phyloP scores from a whole-genome alignment of 192 early-diverging fungal species.

The Kappamyces sp. region DNA sequence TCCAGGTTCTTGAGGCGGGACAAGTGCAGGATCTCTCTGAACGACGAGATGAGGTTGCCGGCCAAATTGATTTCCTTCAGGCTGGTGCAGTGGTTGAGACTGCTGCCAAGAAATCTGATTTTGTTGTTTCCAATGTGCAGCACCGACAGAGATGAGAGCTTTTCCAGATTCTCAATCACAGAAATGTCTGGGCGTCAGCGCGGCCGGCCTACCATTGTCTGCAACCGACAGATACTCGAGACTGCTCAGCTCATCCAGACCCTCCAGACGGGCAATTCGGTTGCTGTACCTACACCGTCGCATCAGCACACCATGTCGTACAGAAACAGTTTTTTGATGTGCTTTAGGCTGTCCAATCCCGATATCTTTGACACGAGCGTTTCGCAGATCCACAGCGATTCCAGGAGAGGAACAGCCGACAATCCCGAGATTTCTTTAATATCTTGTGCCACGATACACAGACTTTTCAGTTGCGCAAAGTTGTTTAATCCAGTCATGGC shows the following conservation, averaged over 20 bases:
- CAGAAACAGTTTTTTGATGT: constrained; percentile 46
- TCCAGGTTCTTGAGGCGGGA: constrained; percentile 38
- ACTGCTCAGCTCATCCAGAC: constrained; percentile 34
- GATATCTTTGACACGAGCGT: constrained; percentile 35
- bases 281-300: constrained; percentile 39
- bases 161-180: constrained; percentile 9
- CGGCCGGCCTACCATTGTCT: constrained; percentile 44
- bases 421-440: constrained; percentile 40
- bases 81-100: constrained; percentile 28
- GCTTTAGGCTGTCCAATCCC: constrained; percentile 29
- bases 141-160: neutral
- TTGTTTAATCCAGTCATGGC: constrained; percentile 31
- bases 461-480: constrained; percentile 33
- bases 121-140: constrained; percentile 16
- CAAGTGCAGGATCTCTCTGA: constrained; percentile 51
- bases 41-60: constrained; percentile 52
- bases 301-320: constrained; percentile 10
- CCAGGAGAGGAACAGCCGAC: constrained; percentile 29
- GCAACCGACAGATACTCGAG: constrained; percentile 46
- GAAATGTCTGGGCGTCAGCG: constrained; percentile 7
- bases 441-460: constrained; percentile 57
- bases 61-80: constrained; percentile 43
- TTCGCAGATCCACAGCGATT: constrained; percentile 57
- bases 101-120: constrained; percentile 35
- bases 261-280: constrained; percentile 44